phyloP scores from a whole-genome alignment of 108 stramenopile genomes.

The Cyclostephanos tholiformis region DNA sequence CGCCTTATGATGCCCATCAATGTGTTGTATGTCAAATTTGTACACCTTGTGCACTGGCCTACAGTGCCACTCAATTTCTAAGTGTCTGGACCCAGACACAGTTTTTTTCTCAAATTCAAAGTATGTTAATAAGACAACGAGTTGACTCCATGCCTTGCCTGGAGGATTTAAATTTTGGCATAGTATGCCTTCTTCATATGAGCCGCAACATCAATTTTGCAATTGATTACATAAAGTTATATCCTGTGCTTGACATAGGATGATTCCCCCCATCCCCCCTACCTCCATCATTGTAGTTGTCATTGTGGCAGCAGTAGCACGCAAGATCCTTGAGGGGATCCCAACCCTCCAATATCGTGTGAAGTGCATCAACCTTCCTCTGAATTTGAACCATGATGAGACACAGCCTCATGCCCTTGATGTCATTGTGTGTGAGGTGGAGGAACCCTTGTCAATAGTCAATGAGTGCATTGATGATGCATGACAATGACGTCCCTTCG shows the following conservation, averaged over 20 bases:
- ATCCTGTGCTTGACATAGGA: constrained; percentile 23
- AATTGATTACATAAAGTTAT: constrained; percentile 28
- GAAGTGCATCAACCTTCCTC: constrained; percentile 56
- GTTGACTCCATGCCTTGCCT: constrained; percentile 43
- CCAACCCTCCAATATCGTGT: constrained; percentile 67
- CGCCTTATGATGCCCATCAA: constrained; percentile 76
- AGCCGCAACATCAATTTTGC: constrained; percentile 21
- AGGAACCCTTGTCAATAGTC: constrained; percentile 24
- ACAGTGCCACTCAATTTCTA: constrained; percentile 91
- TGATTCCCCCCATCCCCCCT: constrained; percentile 27
- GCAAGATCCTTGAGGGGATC: constrained; percentile 63
- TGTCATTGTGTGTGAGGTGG: constrained; percentile 45
- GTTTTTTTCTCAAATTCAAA: constrained; percentile 52
- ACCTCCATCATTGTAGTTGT: constrained; percentile 6
- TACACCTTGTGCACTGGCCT: constrained; percentile 85
- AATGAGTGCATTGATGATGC: too few species aligned
- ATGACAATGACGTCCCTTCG: too few species aligned
- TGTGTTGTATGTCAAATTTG: constrained; percentile 87
- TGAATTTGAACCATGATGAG: constrained; percentile 72
- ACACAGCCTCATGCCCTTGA: constrained; percentile 51
- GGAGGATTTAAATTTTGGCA: constrained; percentile 11
- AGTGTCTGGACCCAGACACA: constrained; percentile 73
- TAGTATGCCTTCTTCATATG: constrained; percentile 23
- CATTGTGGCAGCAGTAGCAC: not conserved
- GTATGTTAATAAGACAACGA: constrained; percentile 18